phyloP scores from a whole-genome alignment of 768 basidiomycete genomes.

The Lentinula raphanica region DNA sequence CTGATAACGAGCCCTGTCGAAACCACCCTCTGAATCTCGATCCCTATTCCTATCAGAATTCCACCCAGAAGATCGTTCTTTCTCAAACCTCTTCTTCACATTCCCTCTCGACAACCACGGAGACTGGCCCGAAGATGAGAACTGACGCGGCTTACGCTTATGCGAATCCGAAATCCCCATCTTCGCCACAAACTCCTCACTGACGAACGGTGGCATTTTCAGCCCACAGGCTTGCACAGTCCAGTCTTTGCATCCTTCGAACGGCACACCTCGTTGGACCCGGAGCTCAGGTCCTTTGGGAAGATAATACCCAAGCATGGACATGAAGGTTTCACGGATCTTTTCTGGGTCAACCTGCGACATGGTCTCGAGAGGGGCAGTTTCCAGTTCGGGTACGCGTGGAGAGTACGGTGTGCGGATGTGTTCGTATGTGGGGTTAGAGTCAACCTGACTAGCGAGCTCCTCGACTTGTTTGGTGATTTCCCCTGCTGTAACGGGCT shows the following conservation, averaged over 20 bases:
- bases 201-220: slow-evolving; percentile 44
- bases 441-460: slow-evolving; percentile 47
- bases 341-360: slow-evolving; percentile 40
- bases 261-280: slow-evolving; percentile 33
- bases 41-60: background rate
- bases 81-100: background rate
- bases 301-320: slow-evolving; percentile 70
- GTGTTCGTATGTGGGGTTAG: slow-evolving; percentile 21
- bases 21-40: background rate
- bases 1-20: too few species aligned
- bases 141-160: background rate
- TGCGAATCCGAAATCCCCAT: slow-evolving; percentile 23
- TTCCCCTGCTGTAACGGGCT: slow-evolving; percentile 46
- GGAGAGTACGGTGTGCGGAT: background rate
- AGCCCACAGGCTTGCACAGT: slow-evolving; percentile 51
- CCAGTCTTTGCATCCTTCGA: slow-evolving; percentile 62
- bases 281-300: slow-evolving; percentile 45
- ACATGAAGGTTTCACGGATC: slow-evolving; percentile 56
- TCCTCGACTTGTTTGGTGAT: slow-evolving; percentile 39
- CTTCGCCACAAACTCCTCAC: slow-evolving; percentile 37
- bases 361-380: slow-evolving; percentile 25
- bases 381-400: slow-evolving; percentile 22
- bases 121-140: background rate
- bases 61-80: background rate
- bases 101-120: background rate